Evolutionary conservation across 2,329 filamentous ascomycete genomes (phyloP).

Genomic region (Fusarium siculi): DNA sequence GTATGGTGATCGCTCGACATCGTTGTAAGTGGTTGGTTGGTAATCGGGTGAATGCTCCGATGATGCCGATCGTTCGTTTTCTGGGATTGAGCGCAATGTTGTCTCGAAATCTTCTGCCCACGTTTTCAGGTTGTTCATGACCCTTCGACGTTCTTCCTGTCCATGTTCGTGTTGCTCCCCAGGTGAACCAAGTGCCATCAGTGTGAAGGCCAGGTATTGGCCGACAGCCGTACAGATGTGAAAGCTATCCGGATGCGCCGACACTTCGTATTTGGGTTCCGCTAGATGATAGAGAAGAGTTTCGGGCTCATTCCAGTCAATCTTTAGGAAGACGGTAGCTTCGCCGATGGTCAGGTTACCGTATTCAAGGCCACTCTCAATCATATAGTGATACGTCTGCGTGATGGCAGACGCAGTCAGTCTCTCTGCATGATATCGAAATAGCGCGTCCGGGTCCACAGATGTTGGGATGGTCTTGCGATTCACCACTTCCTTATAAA

Average conservation of each 20-base stretch:
- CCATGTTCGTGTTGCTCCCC: neutral
- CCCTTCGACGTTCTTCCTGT: neutral
- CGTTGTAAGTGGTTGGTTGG: neutral
- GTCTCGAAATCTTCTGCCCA: neutral
- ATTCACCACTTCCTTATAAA: constrained; percentile 50
- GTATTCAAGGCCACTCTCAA: constrained; percentile 56
- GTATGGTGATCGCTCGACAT: neutral
- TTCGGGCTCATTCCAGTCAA: constrained; percentile 10
- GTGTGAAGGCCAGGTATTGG: neutral
- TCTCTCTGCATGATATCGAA: constrained; percentile 50
- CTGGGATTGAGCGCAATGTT: neutral
- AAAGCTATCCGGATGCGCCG: neutral
- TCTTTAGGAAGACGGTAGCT: neutral
- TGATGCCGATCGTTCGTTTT: neutral
- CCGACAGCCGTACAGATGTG: neutral
- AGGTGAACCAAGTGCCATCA: neutral
- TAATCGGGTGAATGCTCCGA: neutral
- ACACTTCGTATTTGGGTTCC: neutral
- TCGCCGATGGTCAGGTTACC: constrained; percentile 47
- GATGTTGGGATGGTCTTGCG: constrained; percentile 42
- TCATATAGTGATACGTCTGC: constrained; percentile 62
- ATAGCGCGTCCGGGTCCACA: constrained; percentile 44
- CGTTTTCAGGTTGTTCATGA: neutral
- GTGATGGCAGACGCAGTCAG: constrained; percentile 56
- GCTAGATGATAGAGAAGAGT: constrained; percentile 10